Base-by-base conservation (phyloP, 345 rosid species). In the Camelina hispida region DNA sequence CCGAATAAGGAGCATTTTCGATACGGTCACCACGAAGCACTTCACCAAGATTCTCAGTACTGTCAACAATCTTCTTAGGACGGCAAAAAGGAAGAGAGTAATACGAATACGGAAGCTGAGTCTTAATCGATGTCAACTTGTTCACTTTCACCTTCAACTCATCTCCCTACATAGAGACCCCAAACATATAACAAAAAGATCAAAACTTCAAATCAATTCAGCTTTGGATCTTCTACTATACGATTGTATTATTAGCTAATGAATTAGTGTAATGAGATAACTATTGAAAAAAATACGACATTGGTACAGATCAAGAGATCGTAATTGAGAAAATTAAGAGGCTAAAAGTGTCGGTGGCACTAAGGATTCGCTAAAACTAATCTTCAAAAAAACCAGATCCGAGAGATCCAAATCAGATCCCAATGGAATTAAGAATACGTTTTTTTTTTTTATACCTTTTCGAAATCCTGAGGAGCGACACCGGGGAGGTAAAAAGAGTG, bases 21-120 rank as follows among this genome's bases (percentile, higher is more conserved):
- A 93, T 93, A 2, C 97, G 93, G 76, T 93, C 98, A 56, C 98
- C 98, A 7, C 98, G 98, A 58, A 93, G 97, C 14, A 93, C 98
- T 85, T 93, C 98, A 30, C 98, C 97, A 56, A 93, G 98, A 84
- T 93, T 93, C 85, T 93, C 98, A 25, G 98, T 86, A 74, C 94
- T 93, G 81, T 93, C 98, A 17, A 88, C 76, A 16, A 93, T 93
- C 76, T 87, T 84, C 46, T 79, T 44, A n/a, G 98, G 98, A 35
- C 32, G 69, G 66, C 94, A 89, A 58, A 81, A 85, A 9, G 94
- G 94, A 65, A 93, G 89, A 7, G 97, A 85, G 56, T 93, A 93
- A 72, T 78, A 93, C 5, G 97, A 80, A 74, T 89, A 93, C 16
- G 98, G 98, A 74, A 93, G 97, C 80, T 93, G 98, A 1, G 98